Evolutionary conservation across 2,329 filamentous ascomycete species (phyloP), one percentile per base, ranked within the genome.

Genomic region (Cladosporium sphaerospermum): DNA sequence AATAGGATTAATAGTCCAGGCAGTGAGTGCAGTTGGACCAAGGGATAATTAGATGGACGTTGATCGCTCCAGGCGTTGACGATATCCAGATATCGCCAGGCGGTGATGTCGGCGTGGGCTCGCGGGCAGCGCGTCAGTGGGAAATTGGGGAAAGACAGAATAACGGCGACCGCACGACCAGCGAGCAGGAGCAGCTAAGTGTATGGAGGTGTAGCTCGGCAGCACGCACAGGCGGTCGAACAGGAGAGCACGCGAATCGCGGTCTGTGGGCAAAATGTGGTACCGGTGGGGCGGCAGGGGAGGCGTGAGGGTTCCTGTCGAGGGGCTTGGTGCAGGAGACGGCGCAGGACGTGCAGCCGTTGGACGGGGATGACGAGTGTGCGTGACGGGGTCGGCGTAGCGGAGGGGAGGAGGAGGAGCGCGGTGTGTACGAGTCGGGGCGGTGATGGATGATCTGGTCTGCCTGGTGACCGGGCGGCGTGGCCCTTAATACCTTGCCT

Each of bases 1-100:
- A 62, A 58, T 58, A 62, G 56, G 49, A 61, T 64, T 61, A 60
- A 56, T 53, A 57, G 59, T 57, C 57, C 23, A 28, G 23, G 23
- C 23, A 28, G 23, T 28, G 23, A 28, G 23, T 7, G 23, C 23
- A 28, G 23, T 28, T 28, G 43, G 57, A 56, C 46, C 54, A 54
- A 14, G 48, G 57, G 55, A 61, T 58, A 55, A 64, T 56, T 59
- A 62, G 62, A 59, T 59, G 46, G 57, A 59, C 60, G 56, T 49
- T 36, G 43, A 43, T 52, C 34, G 54, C 36, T 33, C 41, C 48
- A 45, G 48, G 43, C 43, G 43, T 53, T 54, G 46, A 45, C 37
- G 52, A 54, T 54, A 48, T 50, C 52, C 52, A 53, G 50, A 53
- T 53, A 53, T 47, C 50, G 50, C 32, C 42, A 23, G 45, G 36